Percentiles rank a stretch among this genome's conserved stretches.
phyloP scores from a whole-genome alignment of 2,329 filamentous ascomycete species.

The Botrytis pseudocinerea region DNA sequence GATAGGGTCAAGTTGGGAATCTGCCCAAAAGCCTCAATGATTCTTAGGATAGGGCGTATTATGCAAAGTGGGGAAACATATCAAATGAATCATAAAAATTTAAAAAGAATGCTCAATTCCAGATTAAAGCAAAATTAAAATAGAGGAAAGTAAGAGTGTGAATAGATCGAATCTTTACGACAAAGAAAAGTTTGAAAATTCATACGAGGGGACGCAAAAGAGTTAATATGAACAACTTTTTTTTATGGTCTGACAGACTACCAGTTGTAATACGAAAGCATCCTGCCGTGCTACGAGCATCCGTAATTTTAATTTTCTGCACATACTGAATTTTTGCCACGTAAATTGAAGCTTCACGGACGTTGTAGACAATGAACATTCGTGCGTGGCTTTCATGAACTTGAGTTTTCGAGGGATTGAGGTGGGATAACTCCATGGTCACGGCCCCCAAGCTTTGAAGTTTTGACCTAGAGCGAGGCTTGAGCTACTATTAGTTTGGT shows the following conservation, averaged over 20 bases:
- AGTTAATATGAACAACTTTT: neutral
- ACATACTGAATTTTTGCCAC: neutral
- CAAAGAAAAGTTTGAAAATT: neutral
- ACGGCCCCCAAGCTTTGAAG: neutral
- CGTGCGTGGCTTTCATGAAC: constrained; percentile 8
- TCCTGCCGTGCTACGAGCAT: constrained; percentile 1
- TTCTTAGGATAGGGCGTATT: constrained; percentile 4
- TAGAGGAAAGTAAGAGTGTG: neutral
- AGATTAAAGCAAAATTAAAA: constrained; percentile 4
- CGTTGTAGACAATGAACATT: constrained; percentile 1
- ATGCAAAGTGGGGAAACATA: neutral
- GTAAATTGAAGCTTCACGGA: constrained; percentile 2
- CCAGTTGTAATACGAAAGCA: neutral
- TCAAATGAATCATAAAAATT: constrained; percentile 3
- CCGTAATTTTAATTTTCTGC: constrained; percentile 16
- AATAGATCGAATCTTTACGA: neutral
- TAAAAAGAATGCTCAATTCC: constrained; percentile 8
- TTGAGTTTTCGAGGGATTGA: neutral
- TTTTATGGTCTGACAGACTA: neutral
- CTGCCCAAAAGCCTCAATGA: neutral
- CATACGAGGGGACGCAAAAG: neutral
- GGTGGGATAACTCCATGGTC: neutral
- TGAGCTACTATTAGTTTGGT: neutral
- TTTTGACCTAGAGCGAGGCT: neutral
- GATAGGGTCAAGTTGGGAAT: neutral